phyloP scores from a whole-genome alignment of 352 stramenopile genomes.

The Phytophthora citricola region DNA sequence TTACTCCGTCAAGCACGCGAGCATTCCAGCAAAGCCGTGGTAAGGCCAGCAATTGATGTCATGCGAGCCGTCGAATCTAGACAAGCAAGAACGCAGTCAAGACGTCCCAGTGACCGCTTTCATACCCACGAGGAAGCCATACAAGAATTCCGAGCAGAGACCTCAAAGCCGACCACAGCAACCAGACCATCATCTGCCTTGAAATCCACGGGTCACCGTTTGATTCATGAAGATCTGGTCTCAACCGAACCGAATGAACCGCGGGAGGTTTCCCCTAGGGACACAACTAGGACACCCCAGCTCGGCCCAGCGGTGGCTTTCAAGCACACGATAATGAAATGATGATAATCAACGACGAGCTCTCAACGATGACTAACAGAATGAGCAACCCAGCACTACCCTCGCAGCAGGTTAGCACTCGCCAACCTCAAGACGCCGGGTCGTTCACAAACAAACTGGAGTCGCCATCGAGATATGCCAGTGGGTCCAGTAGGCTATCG shows the following conservation, averaged over 20 bases:
- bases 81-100: conserved; percentile 2
- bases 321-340: conserved; percentile 11
- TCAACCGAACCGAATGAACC: conserved; percentile 5
- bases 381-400: conserved; percentile 7
- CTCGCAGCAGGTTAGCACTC: conserved; percentile 12
- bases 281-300: conserved; percentile 7
- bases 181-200: conserved; percentile 12
- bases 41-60: conserved; percentile 10
- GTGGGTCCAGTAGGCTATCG: conserved; percentile 13
- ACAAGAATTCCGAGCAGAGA: conserved; percentile 16
- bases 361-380: conserved; percentile 1
- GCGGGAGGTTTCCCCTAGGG: conserved; percentile 12
- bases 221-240: conserved; percentile 32
- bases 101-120: conserved; percentile 16
- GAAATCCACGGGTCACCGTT: conserved; percentile 24
- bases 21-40: background rate
- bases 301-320: conserved; percentile 20
- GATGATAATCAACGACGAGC: conserved; percentile 12
- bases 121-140: conserved; percentile 7
- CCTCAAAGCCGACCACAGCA: conserved; percentile 4
- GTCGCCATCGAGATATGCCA: background rate
- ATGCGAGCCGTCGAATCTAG: conserved; percentile 31
- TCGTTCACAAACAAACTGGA: conserved; percentile 2
- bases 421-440: conserved; percentile 20
- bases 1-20: background rate